Evolutionary conservation across 257 asterid genomes (phyloP).

Genomic region (Capsicum chinense): DNA sequence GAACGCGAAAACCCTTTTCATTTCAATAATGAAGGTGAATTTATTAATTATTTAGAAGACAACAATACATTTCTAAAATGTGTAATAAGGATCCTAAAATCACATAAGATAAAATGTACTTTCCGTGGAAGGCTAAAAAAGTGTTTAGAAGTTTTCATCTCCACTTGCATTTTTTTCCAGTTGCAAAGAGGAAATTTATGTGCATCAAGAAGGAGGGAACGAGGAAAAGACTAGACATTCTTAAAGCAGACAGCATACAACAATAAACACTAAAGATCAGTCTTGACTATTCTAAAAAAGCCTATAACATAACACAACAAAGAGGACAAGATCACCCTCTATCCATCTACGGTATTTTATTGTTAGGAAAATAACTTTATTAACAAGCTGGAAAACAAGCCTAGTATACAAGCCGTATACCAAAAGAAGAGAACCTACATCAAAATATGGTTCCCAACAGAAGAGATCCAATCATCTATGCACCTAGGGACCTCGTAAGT

Average conservation of each 20-base stretch:
- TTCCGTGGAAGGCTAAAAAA: background rate
- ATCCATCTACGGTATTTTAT: background rate
- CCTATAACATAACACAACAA: background rate
- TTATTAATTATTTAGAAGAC: background rate
- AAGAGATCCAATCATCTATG: too few relatives aligned
- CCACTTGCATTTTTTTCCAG: background rate
- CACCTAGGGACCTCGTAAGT: too few relatives aligned
- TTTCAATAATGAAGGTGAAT: slow-evolving; percentile 5
- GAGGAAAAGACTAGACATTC: background rate
- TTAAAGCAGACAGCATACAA: background rate
- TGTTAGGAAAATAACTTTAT: too few relatives aligned
- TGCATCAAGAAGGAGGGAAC: slow-evolving; percentile 10
- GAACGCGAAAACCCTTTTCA: background rate
- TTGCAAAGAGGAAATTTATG: background rate
- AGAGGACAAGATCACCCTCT: slow-evolving; percentile 8
- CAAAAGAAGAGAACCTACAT: too few relatives aligned
- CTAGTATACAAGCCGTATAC: too few relatives aligned
- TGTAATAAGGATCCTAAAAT: background rate
- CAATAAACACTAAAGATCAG: background rate
- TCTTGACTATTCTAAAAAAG: background rate
- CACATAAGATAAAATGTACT: background rate
- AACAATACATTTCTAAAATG: background rate
- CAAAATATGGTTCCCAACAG: too few relatives aligned
- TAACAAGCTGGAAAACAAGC: too few relatives aligned
- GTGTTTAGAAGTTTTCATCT: background rate